phyloP scores from a whole-genome alignment of 345 rosid genomes.

The Eutrema heterophyllum region DNA sequence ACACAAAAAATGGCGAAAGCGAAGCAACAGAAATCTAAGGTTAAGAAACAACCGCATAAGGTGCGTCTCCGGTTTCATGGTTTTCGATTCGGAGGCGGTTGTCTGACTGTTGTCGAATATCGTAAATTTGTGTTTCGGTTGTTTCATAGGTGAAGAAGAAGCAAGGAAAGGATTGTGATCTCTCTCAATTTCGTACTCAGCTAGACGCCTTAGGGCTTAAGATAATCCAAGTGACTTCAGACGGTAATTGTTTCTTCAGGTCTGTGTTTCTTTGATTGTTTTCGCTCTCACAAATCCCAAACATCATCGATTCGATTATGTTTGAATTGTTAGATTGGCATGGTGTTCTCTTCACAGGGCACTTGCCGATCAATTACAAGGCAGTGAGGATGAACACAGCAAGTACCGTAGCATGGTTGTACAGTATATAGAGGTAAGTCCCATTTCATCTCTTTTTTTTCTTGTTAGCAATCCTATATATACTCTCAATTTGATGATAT shows the following conservation, averaged over 20 bases:
- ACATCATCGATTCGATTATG: background rate
- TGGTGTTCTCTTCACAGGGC: conserved; percentile 53
- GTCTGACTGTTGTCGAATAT: background rate
- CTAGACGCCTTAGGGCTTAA: conserved; percentile 68
- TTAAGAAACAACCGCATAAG: conserved; percentile 57
- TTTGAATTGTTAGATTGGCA: background rate
- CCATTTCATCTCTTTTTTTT: background rate
- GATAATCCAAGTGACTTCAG: conserved; percentile 74
- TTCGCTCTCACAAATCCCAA: background rate
- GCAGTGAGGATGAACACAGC: conserved; percentile 69
- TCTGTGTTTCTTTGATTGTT: conserved; percentile 28
- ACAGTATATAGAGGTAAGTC: conserved; percentile 60
- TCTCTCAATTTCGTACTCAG: conserved; percentile 55
- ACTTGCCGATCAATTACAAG: conserved; percentile 87
- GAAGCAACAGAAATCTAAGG: conserved; percentile 58
- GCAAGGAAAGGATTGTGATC: conserved; percentile 64
- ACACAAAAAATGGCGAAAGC: conserved; percentile 56
- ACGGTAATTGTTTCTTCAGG: conserved; percentile 99
- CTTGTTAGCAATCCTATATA: background rate
- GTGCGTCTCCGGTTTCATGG: background rate
- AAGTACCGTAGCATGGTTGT: conserved; percentile 73
- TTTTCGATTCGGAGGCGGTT: background rate
- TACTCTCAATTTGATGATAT: background rate
- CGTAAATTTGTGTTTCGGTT: background rate
- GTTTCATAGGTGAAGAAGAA: conserved; percentile 50